Conservation (phyloP, 345 rosid genomes). For the Euclidium syriacum region DNA sequence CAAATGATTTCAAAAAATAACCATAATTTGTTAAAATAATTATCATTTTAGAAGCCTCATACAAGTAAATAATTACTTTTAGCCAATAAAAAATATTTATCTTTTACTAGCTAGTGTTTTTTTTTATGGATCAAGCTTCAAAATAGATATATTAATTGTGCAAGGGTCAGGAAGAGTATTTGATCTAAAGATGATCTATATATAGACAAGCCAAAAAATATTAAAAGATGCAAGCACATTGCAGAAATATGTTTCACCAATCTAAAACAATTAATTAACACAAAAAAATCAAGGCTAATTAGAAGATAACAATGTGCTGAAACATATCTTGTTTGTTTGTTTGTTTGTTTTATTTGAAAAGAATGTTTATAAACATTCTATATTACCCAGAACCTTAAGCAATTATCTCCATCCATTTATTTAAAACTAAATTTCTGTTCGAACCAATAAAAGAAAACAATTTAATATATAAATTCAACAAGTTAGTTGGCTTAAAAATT, state of each 20-base stretch:
- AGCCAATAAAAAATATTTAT: no score
- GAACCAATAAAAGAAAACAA: conserved; percentile 3
- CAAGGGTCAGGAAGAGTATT: no score
- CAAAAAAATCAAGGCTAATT: background rate
- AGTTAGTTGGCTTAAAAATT: conserved; percentile 25
- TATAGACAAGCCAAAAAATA: no score
- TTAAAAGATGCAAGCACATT: no score
- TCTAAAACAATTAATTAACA: no score
- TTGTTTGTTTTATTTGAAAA: background rate
- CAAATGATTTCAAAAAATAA: background rate
- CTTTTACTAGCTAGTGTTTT: no score
- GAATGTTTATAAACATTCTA: conserved; percentile 30
- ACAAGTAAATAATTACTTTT: no score
- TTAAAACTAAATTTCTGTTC: background rate
- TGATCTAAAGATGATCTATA: no score
- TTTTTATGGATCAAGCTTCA: no score
- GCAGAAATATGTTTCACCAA: no score
- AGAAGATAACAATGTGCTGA: background rate
- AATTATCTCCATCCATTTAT: background rate
- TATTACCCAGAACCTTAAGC: background rate
- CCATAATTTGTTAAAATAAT: background rate
- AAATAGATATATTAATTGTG: no score
- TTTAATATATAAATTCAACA: conserved; percentile 15
- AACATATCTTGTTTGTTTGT: conserved; percentile 14
- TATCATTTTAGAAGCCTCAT: no score